These are phyloP conservation scores for Pyrus bretschneideri DNA, from an alignment of 306 rosid genomes.

Conservation along the genomic window DNA sequence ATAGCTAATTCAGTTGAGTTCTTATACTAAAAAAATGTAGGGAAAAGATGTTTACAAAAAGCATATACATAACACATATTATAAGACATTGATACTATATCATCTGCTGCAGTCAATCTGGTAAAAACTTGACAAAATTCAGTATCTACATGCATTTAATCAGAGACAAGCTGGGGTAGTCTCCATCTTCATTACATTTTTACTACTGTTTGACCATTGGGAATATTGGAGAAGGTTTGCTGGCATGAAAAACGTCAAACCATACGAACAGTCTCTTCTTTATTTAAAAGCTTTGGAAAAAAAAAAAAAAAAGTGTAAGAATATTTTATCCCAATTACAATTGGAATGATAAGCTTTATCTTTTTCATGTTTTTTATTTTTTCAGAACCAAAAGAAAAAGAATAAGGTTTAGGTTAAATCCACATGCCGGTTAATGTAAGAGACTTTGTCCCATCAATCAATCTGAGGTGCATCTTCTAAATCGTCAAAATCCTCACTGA, in stretches of 20 bases:
- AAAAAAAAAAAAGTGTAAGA: no score
- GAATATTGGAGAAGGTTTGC: not conserved
- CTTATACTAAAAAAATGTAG: not conserved
- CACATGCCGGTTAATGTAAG: slow-evolving; percentile 71
- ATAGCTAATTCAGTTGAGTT: not conserved
- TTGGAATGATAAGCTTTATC: no score
- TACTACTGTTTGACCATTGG: no score
- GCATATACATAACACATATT: not conserved
- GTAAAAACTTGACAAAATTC: not conserved
- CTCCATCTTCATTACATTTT: no score
- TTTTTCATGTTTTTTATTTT: no score
- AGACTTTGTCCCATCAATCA: slow-evolving; percentile 84
- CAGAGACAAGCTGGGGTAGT: not conserved
- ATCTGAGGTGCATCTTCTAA: slow-evolving; percentile 73
- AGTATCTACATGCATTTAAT: not conserved
- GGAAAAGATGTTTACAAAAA: not conserved
- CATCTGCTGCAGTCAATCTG: not conserved
- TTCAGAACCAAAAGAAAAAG: no score
- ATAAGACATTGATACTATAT: not conserved
- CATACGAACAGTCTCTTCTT: no score
- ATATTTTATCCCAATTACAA: no score
- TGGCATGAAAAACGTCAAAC: no score
- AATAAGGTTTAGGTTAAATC: slow-evolving; percentile 11
- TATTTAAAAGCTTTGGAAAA: no score
- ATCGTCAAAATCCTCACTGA: slow-evolving; percentile 55